Conservation (phyloP, 805 yeast genomes). For the Torulaspora microellipsoides region DNA sequence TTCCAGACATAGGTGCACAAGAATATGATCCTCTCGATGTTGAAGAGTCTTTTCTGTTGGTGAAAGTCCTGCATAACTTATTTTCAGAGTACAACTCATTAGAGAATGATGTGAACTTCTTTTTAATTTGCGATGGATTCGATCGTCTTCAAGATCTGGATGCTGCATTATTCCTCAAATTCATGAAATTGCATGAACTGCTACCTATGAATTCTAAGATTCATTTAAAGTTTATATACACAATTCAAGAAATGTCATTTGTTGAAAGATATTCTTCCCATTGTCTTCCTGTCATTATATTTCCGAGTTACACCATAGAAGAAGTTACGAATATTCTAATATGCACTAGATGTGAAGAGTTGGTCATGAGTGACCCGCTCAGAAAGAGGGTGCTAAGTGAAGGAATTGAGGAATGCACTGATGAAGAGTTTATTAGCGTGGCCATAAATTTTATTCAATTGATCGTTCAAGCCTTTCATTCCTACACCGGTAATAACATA, state of each 20-base stretch:
- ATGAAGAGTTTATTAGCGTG: conserved; percentile 13
- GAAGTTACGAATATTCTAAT: conserved; percentile 24
- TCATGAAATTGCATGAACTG: conserved; percentile 27
- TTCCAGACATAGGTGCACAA: conserved; percentile 11
- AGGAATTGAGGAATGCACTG: conserved; percentile 15
- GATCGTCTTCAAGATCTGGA: conserved; percentile 33
- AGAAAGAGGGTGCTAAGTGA: conserved; percentile 8
- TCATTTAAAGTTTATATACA: conserved; percentile 25
- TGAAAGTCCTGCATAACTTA: conserved; percentile 19
- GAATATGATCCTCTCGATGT: conserved; percentile 29
- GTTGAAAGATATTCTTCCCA: conserved; percentile 26
- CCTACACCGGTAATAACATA: conserved; percentile 33
- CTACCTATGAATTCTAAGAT: conserved; percentile 18
- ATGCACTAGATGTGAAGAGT: conserved; percentile 14
- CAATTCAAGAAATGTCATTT: conserved; percentile 24
- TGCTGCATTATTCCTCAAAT: conserved; percentile 25
- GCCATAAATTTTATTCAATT: conserved; percentile 27
- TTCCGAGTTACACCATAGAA: conserved; percentile 27
- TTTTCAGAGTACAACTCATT: conserved; percentile 12
- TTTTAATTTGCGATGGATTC: conserved; percentile 31
- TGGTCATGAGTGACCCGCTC: conserved; percentile 13
- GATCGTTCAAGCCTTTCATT: conserved; percentile 30
- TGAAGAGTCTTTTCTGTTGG: conserved; percentile 29
- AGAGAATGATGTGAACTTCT: conserved; percentile 12
- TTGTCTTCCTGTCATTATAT: conserved; percentile 27